Evolutionary conservation across 1,284 basidiomycete species (phyloP).

Genomic region (Rhodotorula glutinis): DNA sequence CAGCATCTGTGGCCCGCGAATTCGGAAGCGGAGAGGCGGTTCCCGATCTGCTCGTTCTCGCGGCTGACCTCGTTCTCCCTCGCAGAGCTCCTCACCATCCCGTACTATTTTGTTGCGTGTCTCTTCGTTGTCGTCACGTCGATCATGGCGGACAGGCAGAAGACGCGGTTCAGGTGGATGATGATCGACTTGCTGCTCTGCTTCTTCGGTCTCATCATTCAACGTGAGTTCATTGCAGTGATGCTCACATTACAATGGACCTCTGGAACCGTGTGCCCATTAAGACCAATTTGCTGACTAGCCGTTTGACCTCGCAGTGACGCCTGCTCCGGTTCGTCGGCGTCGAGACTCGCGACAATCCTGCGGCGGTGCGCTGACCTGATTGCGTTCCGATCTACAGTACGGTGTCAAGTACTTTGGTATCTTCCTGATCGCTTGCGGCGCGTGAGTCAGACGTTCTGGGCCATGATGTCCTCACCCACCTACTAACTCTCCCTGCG

Average conservation of each 20-base stretch:
- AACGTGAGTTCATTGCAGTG: no score
- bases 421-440: conserved; percentile 37
- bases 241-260: no score
- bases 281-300: neutral
- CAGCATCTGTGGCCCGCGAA: neutral
- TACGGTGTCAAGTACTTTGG: conserved; percentile 39
- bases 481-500: neutral
- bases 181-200: conserved; percentile 57
- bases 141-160: conserved; percentile 61
- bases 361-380: no score
- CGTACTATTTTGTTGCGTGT: conserved; percentile 65
- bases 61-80: neutral
- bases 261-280: no score
- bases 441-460: conserved; percentile 15
- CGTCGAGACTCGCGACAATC: no score
- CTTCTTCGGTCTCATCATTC: conserved; percentile 63
- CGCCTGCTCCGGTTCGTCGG: neutral
- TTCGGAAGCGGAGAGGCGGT: no score
- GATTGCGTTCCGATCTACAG: conserved; percentile 26
- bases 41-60: no score
- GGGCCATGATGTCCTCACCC: no score
- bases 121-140: conserved; percentile 43
- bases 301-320: neutral
- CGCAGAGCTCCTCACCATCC: conserved; percentile 58
- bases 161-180: conserved; percentile 62